phyloP scores from a whole-genome alignment of 2,329 filamentous ascomycete genomes.

The Capronia coronata region DNA sequence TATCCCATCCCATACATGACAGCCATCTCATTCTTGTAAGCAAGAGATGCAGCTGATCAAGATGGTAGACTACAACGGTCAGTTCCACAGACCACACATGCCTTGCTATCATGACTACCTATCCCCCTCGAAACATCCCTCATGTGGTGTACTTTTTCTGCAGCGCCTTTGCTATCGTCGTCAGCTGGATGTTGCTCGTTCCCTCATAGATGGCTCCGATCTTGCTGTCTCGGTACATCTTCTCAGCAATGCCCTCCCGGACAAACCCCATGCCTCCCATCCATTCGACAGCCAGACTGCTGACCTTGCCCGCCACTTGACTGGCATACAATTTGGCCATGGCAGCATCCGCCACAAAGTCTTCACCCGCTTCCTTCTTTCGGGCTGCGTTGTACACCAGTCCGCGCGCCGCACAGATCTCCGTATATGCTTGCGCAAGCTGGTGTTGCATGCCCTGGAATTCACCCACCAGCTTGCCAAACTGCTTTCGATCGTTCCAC shows the following conservation, averaged over 20 bases:
- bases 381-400: slow-evolving; percentile 93
- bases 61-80: not conserved
- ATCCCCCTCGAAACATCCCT: not conserved
- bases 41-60: too few species aligned
- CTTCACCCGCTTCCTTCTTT: slow-evolving; percentile 95
- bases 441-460: slow-evolving; percentile 99
- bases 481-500: slow-evolving; percentile 98
- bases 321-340: slow-evolving; percentile 97
- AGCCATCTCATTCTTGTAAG: too few species aligned
- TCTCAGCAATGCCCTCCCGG: slow-evolving; percentile 90
- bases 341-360: slow-evolving; percentile 91
- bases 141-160: slow-evolving; percentile 62
- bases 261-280: slow-evolving; percentile 99
- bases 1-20: too few species aligned
- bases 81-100: too few species aligned
- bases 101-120: not conserved
- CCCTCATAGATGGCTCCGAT: slow-evolving; percentile 98
- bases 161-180: slow-evolving; percentile 63
- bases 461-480: slow-evolving; percentile 84
- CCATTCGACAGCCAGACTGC: slow-evolving; percentile 87
- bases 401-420: slow-evolving; percentile 84
- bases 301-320: slow-evolving; percentile 83
- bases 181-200: slow-evolving; percentile 60
- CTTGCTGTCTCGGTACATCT: slow-evolving; percentile 96
- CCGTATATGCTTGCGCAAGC: slow-evolving; percentile 89